Conservation (phyloP, 1,284 basidiomycete genomes). For the Papiliotrema laurentii region DNA sequence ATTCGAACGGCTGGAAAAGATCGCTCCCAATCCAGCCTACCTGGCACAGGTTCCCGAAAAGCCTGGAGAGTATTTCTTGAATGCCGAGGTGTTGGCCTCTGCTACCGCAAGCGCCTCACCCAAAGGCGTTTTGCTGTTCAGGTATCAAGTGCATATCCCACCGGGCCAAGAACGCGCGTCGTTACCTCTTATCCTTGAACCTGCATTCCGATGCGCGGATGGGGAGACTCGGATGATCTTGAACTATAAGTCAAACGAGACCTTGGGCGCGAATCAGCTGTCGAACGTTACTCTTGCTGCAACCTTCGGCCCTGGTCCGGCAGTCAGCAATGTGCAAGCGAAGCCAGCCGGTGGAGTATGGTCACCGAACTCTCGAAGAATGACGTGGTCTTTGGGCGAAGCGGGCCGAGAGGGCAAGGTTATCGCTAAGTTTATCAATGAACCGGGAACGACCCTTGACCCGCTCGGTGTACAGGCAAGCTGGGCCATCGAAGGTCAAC, state of each 20-base stretch:
- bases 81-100: constrained; percentile 43
- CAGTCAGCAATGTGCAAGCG: constrained; percentile 51
- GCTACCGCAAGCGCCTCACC: constrained; percentile 11
- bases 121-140: constrained; percentile 48
- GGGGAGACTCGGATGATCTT: constrained; percentile 53
- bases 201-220: constrained; percentile 53
- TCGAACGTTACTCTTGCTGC: constrained; percentile 45
- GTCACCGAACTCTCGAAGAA: constrained; percentile 37
- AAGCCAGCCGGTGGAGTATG: constrained; percentile 51
- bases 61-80: constrained; percentile 52
- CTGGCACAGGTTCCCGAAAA: constrained; percentile 45
- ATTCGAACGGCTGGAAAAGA: constrained; percentile 53
- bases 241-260: constrained; percentile 45
- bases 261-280: constrained; percentile 11
- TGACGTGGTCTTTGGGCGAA: constrained; percentile 48
- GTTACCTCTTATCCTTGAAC: constrained; percentile 50
- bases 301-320: constrained; percentile 39
- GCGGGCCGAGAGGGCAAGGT: constrained; percentile 43
- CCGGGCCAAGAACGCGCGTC: constrained; percentile 33
- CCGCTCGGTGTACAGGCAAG: constrained; percentile 47
- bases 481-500: constrained; percentile 46
- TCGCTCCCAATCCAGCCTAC: constrained; percentile 53
- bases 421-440: constrained; percentile 50
- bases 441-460: constrained; percentile 25
- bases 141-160: constrained; percentile 52